Evolutionary conservation across 2,329 filamentous ascomycete genomes (phyloP), one percentile per base, ranked within the genome.

Genomic region (Ceratocystis cacaofunesta): DNA sequence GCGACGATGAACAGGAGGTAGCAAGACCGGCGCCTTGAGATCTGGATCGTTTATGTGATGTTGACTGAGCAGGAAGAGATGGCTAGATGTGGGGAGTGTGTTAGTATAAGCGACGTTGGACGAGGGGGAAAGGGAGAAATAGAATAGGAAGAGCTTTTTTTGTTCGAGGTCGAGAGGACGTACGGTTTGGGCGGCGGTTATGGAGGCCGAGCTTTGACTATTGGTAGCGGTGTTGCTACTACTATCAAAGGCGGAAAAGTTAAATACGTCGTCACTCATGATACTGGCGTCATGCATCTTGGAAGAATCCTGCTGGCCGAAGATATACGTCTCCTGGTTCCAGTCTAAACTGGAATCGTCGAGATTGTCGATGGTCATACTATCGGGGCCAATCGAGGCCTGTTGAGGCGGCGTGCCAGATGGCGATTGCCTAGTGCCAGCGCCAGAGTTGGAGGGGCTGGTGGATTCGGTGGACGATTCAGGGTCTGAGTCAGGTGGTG

Each of bases 401-500:
- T 50, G 62, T 41, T 67, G 66, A 19, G 66, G 66, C 30, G 66
- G 66, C 7, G 66, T 67, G 10, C 48, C 66, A 28, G 66, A 62
- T 36, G 66, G 66, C 12, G 66, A 67, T 41, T 67, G 66, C 44
- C 66, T 65, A 5, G 60, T 22, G 19, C 63, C 65, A 41, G 61
- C 65, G 6, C 50, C 65, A 12, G 66, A 67, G 52, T 67, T 67
- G 7, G 66, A 63, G 19, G 66, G 66, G 50, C 66, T 67, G 10
- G 66, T 63, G 3, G 66, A 67, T 44, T 63, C 66, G 41, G 62
- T 61, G 36, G 62, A 67, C 30, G 66, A 67, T 63, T 67, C 66
- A 12, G 66, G 66, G 32, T 67, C 66, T 50, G 66, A 67, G 50
- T 67, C 66, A 32, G 60, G 63, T 22, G 66, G 66, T 63, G 66